These are phyloP conservation scores for Podochytrium sp. DNA, from an alignment of 192 early-diverging fungal species.

Conservation along the genomic window DNA sequence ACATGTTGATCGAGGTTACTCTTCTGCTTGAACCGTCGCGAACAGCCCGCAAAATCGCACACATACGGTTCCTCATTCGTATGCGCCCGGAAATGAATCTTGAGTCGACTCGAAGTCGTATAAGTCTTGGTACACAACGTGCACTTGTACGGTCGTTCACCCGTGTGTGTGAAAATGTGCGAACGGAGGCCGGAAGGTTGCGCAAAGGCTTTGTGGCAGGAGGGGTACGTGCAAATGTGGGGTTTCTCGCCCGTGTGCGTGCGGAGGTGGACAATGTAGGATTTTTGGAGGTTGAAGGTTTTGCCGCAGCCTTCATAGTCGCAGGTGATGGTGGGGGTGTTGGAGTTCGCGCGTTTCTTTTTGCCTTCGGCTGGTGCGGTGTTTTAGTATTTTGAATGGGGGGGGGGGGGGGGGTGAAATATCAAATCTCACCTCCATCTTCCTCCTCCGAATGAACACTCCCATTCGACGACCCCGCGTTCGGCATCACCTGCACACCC, in stretches of 20 bases:
- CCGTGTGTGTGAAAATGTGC: slow-evolving; percentile 36
- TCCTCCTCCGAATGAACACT: background rate
- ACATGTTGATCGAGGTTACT: slow-evolving; percentile 28
- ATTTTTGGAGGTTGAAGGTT: slow-evolving; percentile 51
- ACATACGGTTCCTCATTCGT: slow-evolving; percentile 31
- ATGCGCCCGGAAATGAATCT: slow-evolving; percentile 30
- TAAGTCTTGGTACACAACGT: slow-evolving; percentile 29
- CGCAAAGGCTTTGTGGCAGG: slow-evolving; percentile 77
- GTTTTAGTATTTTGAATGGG: background rate
- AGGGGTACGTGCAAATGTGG: slow-evolving; percentile 73
- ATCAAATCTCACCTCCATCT: background rate
- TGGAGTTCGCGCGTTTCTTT: background rate
- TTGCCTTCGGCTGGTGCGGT: background rate
- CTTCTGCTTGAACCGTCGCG: slow-evolving; percentile 36
- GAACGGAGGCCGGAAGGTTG: slow-evolving; percentile 38
- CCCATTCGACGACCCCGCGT: background rate
- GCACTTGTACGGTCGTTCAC: slow-evolving; percentile 33
- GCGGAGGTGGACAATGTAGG: slow-evolving; percentile 66
- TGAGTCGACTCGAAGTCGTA: slow-evolving; percentile 28
- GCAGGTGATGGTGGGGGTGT: background rate
- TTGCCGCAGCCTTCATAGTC: slow-evolving; percentile 28
- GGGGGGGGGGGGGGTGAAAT: background rate
- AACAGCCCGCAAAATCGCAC: slow-evolving; percentile 17
- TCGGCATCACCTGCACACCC: too few species aligned
- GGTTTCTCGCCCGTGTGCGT: slow-evolving; percentile 89